Base-by-base conservation (phyloP, 192 early-diverging fungal genomes). In the Backusella tuberculispora region DNA sequence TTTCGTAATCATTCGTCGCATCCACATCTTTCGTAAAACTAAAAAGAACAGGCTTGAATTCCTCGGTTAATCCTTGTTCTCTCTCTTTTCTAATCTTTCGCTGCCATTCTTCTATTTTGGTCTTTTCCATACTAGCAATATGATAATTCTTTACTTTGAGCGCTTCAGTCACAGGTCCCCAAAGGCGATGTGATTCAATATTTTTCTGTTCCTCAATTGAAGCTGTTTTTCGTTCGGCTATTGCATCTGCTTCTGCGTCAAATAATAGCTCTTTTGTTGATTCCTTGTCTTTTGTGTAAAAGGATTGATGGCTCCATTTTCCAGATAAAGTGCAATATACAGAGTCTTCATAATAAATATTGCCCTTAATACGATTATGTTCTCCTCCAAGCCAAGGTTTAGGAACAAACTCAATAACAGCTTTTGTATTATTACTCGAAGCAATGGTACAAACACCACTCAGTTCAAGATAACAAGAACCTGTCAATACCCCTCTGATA, bases 361-460 rank as follows among this genome's bases (percentile, higher is more conserved):
- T 12, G 3, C 77, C 77, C 46, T 82, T 82, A 67, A 82, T 72
- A 48, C 74, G 74, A 65, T 88, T 83, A 72, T 87, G 83, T 64
- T 92, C 90, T 71, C 88, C 88, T 26, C 86, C 85, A 75, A 90
- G 84, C 88, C 88, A 90, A 43, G 88, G 84, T 77, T 92, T 92
- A 29, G 85, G 82, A 60, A 83, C 64, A 76, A 85, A 90, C 60
- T 90, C 86, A 68, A 92, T 84, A 65, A 82, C 80, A 43, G 89
- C 82, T 4, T 80, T 79, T 34, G 82, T 84, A 21, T 89, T 89
- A 69, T 74, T 83, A 71, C 75, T 84, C n/a, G 83, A 87, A 43
- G 79, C 81, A 66, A 92, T 92, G 41, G 81, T 83, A 29, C 88
- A 87, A 6, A 66, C 85, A 74, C 87, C 87, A 75, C 83, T 84